A percentile compares a stretch with the other conserved stretches of the same genome.
Conservation (phyloP, 257 asterid species). For the Solanum microdontum region DNA sequence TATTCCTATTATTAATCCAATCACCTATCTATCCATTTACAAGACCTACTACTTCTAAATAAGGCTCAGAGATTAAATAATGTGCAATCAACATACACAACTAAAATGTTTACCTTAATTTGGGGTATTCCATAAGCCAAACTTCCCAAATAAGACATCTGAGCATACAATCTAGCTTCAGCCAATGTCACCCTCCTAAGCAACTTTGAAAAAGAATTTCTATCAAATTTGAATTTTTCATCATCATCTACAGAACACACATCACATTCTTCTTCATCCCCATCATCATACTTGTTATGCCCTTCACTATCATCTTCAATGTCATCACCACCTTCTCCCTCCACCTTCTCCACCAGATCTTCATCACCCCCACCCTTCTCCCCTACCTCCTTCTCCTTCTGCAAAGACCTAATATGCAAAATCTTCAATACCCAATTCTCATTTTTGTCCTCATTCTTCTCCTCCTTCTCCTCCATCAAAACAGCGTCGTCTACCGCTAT, state of each 20-base stretch:
- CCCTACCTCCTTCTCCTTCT: conserved; percentile 6
- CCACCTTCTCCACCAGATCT: conserved; percentile 6
- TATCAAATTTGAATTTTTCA: conserved; percentile 44
- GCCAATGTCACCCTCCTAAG: conserved; percentile 63
- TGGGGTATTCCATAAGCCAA: conserved; percentile 77
- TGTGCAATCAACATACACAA: not conserved
- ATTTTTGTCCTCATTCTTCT: conserved; percentile 1
- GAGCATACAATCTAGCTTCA: conserved; percentile 75
- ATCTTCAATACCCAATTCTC: conserved; percentile 65
- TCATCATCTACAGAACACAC: conserved; percentile 34
- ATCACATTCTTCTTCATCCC: conserved; percentile 35
- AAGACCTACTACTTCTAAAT: not conserved
- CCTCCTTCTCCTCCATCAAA: conserved; percentile 42
- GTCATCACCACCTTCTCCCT: not conserved
- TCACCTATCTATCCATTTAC: not conserved
- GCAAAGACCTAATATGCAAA: conserved; percentile 49
- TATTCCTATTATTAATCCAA: not conserved
- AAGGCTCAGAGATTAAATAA: not conserved
- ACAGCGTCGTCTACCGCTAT: conserved; percentile 56
- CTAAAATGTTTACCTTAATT: conserved; percentile 51
- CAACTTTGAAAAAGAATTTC: conserved; percentile 66
- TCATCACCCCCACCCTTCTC: conserved; percentile 18
- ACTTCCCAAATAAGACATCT: conserved; percentile 69
- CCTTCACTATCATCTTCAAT: not conserved
- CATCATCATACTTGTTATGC: conserved; percentile 7